phyloP scores from a whole-genome alignment of 495 filamentous ascomycete genomes.

The Glarea lozoyensis region DNA sequence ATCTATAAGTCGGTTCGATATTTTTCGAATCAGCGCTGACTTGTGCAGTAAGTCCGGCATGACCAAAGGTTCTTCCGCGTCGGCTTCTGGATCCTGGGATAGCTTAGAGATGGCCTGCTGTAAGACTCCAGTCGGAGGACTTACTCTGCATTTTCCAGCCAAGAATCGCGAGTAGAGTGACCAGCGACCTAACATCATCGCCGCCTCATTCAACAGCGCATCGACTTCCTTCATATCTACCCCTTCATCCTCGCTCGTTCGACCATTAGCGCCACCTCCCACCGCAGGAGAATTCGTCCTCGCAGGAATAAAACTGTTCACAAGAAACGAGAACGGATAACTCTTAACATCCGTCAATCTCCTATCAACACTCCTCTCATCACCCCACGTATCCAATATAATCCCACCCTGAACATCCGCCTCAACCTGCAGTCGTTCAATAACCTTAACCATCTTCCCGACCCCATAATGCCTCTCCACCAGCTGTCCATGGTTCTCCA shows the following conservation, averaged over 20 bases:
- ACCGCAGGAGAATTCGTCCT: constrained; percentile 49
- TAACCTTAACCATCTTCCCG: constrained; percentile 91
- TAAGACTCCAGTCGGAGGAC: constrained; percentile 5
- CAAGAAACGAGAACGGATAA: constrained; percentile 93
- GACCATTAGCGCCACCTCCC: constrained; percentile 33
- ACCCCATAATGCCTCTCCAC: constrained; percentile 89
- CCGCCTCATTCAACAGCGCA: constrained; percentile 73
- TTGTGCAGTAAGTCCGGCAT: constrained; percentile 64
- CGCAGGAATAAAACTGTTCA: constrained; percentile 78
- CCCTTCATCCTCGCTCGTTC: constrained; percentile 71
- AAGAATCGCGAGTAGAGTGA: constrained; percentile 86
- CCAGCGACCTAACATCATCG: constrained; percentile 88
- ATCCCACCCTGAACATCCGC: constrained; percentile 97
- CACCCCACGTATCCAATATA: constrained; percentile 87
- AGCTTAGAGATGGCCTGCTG: constrained; percentile 15
- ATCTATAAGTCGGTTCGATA: constrained; percentile 56
- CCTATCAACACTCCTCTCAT: constrained; percentile 75
- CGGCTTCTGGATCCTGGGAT: constrained; percentile 34
- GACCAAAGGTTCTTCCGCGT: constrained; percentile 36
- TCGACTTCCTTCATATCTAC: constrained; percentile 95
- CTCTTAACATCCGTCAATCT: constrained; percentile 89
- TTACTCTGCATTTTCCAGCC: constrained; percentile 55
- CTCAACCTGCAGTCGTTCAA: constrained; percentile 87
- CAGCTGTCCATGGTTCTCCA: constrained; percentile 80
- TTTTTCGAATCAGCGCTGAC: constrained; percentile 68